Percentiles rank a stretch among this genome's conserved stretches.
Evolutionary conservation across 176 grass and related monocot genomes (phyloP).

Genomic region (Carex kokanica): DNA sequence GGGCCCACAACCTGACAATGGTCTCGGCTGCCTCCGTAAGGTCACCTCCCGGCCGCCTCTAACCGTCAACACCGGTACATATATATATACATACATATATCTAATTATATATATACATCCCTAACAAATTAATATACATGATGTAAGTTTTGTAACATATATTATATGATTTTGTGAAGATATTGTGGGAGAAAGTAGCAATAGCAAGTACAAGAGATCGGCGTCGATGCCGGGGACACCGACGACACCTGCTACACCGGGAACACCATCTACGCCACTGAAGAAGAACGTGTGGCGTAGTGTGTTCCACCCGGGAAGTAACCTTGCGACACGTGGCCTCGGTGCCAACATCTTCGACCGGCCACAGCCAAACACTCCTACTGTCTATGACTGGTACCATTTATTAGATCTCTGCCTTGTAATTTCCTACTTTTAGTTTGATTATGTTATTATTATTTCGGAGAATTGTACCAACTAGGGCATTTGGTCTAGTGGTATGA

Average conservation of each 20-base stretch:
- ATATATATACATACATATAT: neutral
- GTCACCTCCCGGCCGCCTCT: constrained; percentile 28
- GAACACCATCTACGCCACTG: constrained; percentile 46
- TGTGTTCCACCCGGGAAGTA: constrained; percentile 96
- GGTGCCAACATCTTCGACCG: constrained; percentile 83
- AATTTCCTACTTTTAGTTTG: neutral
- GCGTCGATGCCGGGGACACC: constrained; percentile 45
- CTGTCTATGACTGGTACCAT: constrained; percentile 92
- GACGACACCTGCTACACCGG: constrained; percentile 63
- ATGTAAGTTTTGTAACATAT: neutral
- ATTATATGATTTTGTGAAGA: neutral
- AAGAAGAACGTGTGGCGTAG: constrained; percentile 82
- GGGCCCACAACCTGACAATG: constrained; percentile 68
- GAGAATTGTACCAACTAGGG: neutral
- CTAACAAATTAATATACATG: neutral
- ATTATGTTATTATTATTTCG: neutral
- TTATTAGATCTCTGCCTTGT: constrained; percentile 20
- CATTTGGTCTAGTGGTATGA: constrained; percentile 99
- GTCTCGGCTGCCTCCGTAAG: constrained; percentile 79
- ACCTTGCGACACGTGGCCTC: constrained; percentile 63
- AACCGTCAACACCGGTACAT: constrained; percentile 48
- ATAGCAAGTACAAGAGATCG: constrained; percentile 39
- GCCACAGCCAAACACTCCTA: constrained; percentile 79
- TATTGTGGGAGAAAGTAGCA: constrained; percentile 23
- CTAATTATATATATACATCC: neutral